Evolutionary conservation across 164 flowering plant genomes (phyloP).

Genomic region (Vitis rupestris): DNA sequence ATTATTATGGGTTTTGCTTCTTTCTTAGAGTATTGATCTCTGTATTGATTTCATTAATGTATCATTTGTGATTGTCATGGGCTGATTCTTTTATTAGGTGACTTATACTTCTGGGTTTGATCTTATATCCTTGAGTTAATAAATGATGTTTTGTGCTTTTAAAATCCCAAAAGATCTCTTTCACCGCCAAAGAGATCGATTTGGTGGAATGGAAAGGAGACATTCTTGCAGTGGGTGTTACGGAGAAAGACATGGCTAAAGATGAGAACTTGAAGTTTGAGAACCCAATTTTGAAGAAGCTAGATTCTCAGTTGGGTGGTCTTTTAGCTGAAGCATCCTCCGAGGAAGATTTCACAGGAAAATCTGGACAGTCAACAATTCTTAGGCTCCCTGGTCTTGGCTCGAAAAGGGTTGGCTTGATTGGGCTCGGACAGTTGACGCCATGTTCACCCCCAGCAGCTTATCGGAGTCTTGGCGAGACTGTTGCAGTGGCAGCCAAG

Average conservation of each 20-base stretch:
- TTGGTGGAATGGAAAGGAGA: constrained; percentile 95
- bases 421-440: constrained; percentile 68
- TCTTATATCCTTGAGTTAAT: neutral
- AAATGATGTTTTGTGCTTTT: constrained; percentile 10
- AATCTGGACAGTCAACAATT: constrained; percentile 77
- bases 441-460: constrained; percentile 27
- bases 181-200: constrained; percentile 60
- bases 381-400: constrained; percentile 81
- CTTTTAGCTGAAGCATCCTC: constrained; percentile 74
- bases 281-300: constrained; percentile 58
- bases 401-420: constrained; percentile 72
- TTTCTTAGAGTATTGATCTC: neutral
- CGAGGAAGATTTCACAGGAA: constrained; percentile 95
- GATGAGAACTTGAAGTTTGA: constrained; percentile 65
- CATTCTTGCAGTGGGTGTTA: constrained; percentile 82
- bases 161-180: constrained; percentile 37
- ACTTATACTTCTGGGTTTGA: neutral
- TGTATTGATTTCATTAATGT: neutral
- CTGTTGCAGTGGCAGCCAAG: constrained; percentile 76
- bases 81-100: neutral
- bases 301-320: constrained; percentile 71
- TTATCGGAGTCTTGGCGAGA: constrained; percentile 60
- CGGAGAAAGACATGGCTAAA: constrained; percentile 85
- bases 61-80: neutral
- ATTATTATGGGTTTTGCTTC: neutral